Evolutionary conservation across 2,329 filamentous ascomycete genomes (phyloP).

Genomic region (Arthrobotrys megalospora): DNA sequence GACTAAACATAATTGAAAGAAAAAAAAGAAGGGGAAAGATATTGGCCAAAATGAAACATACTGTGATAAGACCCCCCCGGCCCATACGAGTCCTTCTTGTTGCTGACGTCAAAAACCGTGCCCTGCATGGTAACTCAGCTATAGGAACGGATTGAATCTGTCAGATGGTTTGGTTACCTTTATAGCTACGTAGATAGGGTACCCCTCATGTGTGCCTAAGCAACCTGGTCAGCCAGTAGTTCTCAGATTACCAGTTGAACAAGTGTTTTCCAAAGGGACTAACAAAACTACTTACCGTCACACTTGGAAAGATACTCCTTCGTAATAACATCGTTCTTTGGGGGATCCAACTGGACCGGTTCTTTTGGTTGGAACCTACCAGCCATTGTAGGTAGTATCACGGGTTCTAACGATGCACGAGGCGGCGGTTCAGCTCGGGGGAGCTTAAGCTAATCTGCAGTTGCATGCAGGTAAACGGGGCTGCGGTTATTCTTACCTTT

Average conservation of each 20-base stretch:
- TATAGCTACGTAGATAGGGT: conserved; percentile 75
- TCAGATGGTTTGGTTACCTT: conserved; percentile 71
- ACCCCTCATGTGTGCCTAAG: conserved; percentile 55
- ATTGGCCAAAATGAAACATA: conserved; percentile 69
- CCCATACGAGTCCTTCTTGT: conserved; percentile 81
- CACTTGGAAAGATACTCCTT: conserved; percentile 83
- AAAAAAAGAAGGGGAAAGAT: not conserved
- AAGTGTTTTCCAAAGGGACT: not conserved
- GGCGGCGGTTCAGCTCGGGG: conserved; percentile 24
- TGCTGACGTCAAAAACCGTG: conserved; percentile 92
- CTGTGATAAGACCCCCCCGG: conserved; percentile 87
- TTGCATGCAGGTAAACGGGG: too few species aligned
- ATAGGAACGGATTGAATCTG: not conserved
- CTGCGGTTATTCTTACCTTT: conserved; percentile 12
- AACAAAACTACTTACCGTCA: conserved; percentile 77
- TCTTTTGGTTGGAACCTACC: conserved; percentile 84
- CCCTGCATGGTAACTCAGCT: conserved; percentile 72
- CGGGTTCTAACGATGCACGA: conserved; percentile 6
- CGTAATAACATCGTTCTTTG: conserved; percentile 90
- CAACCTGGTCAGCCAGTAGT: conserved; percentile 22
- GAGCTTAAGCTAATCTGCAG: conserved; percentile 1
- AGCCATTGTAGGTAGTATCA: conserved; percentile 62
- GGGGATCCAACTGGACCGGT: conserved; percentile 81
- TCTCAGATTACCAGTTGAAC: not conserved
- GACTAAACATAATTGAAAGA: conserved; percentile 11